Percentiles rank a stretch among this genome's conserved stretches.
phyloP scores from a whole-genome alignment of 768 basidiomycete species.

The Lanmaoa rubissima region DNA sequence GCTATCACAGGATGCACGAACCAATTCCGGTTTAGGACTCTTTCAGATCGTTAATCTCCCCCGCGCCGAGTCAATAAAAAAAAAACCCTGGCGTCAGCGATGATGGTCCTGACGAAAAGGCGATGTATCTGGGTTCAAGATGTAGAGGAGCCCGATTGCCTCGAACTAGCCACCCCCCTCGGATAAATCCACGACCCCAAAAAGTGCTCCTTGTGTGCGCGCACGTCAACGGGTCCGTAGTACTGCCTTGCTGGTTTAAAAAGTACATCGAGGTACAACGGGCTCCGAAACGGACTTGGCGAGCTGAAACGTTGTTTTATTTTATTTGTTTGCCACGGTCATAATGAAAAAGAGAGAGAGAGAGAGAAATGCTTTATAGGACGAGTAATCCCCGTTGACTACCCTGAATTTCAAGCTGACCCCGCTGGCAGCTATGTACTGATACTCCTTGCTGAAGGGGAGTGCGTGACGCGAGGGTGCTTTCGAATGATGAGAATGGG shows the following conservation, averaged over 20 bases:
- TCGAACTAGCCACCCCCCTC: neutral
- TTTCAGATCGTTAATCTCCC: slow-evolving; percentile 6
- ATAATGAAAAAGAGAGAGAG: slow-evolving; percentile 13
- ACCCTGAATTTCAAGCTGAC: slow-evolving; percentile 28
- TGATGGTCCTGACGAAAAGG: neutral
- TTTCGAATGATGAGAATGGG: slow-evolving; percentile 1
- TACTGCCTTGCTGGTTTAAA: no score
- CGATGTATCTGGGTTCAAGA: neutral
- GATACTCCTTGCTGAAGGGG: neutral
- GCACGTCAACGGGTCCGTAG: neutral
- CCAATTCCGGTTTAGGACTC: neutral
- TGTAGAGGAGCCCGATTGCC: slow-evolving; percentile 1
- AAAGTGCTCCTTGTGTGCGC: neutral
- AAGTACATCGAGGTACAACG: no score
- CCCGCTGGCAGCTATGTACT: slow-evolving; percentile 6
- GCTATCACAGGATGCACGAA: slow-evolving; percentile 12
- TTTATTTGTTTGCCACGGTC: slow-evolving; percentile 14
- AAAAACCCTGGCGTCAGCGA: neutral
- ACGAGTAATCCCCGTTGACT: slow-evolving; percentile 32
- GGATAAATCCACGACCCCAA: neutral
- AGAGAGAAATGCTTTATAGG: slow-evolving; percentile 8
- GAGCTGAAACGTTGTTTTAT: no score
- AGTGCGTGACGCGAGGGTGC: slow-evolving; percentile 9
- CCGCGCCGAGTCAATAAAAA: neutral
- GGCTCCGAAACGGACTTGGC: no score